Percentiles rank a stretch among this genome's conserved stretches.
These are phyloP conservation scores for Fusarium coffeatum DNA, from an alignment of 2,329 filamentous ascomycete genomes.

Conservation along the genomic window DNA sequence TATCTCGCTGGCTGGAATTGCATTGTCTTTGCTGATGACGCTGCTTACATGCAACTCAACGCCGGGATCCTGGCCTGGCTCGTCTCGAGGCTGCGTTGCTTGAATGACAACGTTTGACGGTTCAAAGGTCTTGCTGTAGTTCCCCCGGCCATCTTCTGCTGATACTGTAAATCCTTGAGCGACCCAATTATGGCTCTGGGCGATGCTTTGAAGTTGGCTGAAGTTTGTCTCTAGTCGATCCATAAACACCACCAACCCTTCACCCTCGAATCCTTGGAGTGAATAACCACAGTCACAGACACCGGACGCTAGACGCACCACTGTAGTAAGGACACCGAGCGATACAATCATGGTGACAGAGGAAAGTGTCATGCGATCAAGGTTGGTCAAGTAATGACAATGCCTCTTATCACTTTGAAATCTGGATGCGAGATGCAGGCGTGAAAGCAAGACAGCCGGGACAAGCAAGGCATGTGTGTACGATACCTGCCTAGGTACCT, in stretches of 20 bases:
- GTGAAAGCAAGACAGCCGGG: not conserved
- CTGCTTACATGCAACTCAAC: constrained; percentile 68
- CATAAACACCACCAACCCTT: constrained; percentile 67
- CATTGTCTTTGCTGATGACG: constrained; percentile 56
- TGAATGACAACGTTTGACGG: constrained; percentile 66
- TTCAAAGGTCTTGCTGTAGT: constrained; percentile 73
- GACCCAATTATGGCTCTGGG: constrained; percentile 69
- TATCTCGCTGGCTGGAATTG: constrained; percentile 73
- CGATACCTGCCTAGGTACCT: not conserved
- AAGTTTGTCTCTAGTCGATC: constrained; percentile 80
- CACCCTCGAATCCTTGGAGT: constrained; percentile 57
- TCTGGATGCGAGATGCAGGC: not conserved
- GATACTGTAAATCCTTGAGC: constrained; percentile 75
- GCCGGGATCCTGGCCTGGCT: constrained; percentile 58
- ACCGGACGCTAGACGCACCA: constrained; percentile 47
- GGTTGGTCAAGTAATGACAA: not conserved
- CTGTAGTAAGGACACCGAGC: constrained; percentile 1
- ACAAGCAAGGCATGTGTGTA: not conserved
- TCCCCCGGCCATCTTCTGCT: constrained; percentile 66
- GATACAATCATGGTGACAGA: constrained; percentile 17
- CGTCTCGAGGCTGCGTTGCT: constrained; percentile 24
- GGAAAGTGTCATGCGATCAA: not conserved
- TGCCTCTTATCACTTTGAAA: not conserved
- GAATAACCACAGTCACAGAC: constrained; percentile 81
- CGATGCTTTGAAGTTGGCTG: constrained; percentile 62